These are phyloP conservation scores for Aristolochia fimbriata DNA, from an alignment of 164 flowering plant genomes.

Conservation along the genomic window DNA sequence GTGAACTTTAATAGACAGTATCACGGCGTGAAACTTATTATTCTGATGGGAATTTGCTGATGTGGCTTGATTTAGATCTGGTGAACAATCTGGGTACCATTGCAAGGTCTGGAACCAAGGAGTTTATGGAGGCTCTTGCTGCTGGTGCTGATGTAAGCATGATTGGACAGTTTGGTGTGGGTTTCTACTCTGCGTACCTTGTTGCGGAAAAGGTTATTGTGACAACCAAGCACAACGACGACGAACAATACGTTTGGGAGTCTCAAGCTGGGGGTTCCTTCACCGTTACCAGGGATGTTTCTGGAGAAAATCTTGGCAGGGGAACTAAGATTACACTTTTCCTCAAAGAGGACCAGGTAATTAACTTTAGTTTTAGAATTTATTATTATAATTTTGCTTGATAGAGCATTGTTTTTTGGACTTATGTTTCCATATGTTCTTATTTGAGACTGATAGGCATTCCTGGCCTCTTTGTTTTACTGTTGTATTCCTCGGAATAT, in stretches of 20 bases:
- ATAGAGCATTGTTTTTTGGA: background rate
- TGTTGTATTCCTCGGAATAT: too few relatives aligned
- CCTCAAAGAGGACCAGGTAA: slow-evolving; percentile 42
- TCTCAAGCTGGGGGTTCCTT: slow-evolving; percentile 44
- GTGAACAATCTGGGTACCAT: slow-evolving; percentile 48
- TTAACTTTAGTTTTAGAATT: too few relatives aligned
- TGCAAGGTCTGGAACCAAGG: slow-evolving; percentile 50
- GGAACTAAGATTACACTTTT: slow-evolving; percentile 38
- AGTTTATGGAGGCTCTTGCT: slow-evolving; percentile 43
- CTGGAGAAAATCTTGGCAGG: slow-evolving; percentile 31
- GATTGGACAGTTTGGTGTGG: slow-evolving; percentile 50
- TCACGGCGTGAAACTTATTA: too few relatives aligned
- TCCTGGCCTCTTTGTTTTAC: too few relatives aligned
- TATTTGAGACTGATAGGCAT: too few relatives aligned
- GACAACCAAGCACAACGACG: slow-evolving; percentile 42
- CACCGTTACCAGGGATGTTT: slow-evolving; percentile 27
- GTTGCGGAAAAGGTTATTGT: slow-evolving; percentile 47
- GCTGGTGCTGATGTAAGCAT: slow-evolving; percentile 51
- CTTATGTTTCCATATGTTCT: background rate
- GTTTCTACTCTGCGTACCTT: slow-evolving; percentile 42
- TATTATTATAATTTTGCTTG: slow-evolving; percentile 2
- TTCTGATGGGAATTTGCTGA: background rate
- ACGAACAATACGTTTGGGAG: slow-evolving; percentile 43
- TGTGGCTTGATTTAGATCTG: slow-evolving; percentile 18
- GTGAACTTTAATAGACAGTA: background rate